phyloP scores from a whole-genome alignment of 2,329 filamentous ascomycete species.

The Passalora sequoiae region DNA sequence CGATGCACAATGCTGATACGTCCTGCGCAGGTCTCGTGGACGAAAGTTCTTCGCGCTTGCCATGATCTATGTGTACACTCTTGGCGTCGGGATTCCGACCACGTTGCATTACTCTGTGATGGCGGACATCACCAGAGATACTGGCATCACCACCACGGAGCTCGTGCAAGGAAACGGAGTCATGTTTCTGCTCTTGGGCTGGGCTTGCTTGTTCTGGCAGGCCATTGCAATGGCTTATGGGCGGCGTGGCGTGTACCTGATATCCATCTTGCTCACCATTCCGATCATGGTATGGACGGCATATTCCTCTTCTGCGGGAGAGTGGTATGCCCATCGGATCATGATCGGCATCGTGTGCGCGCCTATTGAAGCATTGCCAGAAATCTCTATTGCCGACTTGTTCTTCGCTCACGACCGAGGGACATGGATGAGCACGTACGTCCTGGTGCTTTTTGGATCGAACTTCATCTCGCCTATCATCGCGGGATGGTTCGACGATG shows the following conservation, averaged over 20 bases:
- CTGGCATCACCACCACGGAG: slow-evolving; percentile 18
- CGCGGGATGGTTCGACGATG: slow-evolving; percentile 47
- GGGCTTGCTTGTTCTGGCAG: slow-evolving; percentile 46
- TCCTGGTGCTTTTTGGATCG: slow-evolving; percentile 21
- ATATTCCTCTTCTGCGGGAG: slow-evolving; percentile 13
- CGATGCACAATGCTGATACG: too few species aligned
- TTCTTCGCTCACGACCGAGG: slow-evolving; percentile 32
- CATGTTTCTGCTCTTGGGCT: slow-evolving; percentile 41
- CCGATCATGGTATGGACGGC: slow-evolving; percentile 23
- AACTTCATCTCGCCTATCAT: slow-evolving; percentile 38
- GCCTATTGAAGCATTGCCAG: slow-evolving; percentile 29
- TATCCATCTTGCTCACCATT: slow-evolving; percentile 16
- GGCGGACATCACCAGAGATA: slow-evolving; percentile 27
- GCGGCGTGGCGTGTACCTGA: slow-evolving; percentile 24
- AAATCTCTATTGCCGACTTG: slow-evolving; percentile 28
- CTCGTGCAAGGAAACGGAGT: slow-evolving; percentile 30
- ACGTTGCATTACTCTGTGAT: slow-evolving; percentile 36
- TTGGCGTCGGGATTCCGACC: slow-evolving; percentile 32
- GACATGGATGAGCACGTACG: slow-evolving; percentile 29
- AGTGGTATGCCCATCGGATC: slow-evolving; percentile 18
- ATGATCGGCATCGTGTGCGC: slow-evolving; percentile 23
- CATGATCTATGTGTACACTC: slow-evolving; percentile 28
- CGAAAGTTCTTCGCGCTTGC: slow-evolving; percentile 18
- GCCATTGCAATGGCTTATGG: slow-evolving; percentile 44
- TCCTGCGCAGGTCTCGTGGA: too few species aligned